Conservation (phyloP, 208 protist species). For the Leishmania tropica region DNA sequence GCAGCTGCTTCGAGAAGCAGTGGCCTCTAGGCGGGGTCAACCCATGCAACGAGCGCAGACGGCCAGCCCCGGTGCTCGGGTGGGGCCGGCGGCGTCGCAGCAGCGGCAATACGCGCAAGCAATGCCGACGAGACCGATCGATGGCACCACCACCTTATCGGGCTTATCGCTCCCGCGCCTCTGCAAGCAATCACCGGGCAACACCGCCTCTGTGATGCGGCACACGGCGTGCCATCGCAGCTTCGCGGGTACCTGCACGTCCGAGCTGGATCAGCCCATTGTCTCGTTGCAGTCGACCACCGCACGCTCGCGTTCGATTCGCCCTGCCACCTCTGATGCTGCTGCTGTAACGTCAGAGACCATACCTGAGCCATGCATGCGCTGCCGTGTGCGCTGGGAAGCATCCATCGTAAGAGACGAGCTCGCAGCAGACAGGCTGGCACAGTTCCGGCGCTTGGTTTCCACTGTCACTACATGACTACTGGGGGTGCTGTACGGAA, state of each 20-base stretch:
- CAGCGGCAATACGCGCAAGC: neutral
- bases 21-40: neutral
- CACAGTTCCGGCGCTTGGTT: neutral
- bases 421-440: constrained; percentile 3
- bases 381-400: neutral
- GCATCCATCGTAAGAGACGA: constrained; percentile 7
- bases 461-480: neutral
- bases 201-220: neutral
- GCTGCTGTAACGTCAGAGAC: neutral
- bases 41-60: neutral
- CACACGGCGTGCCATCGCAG: neutral
- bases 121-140: too few relatives aligned
- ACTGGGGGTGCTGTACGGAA: neutral
- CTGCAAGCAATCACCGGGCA: neutral
- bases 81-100: neutral
- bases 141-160: neutral
- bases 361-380: neutral
- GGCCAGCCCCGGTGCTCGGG: neutral
- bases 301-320: neutral
- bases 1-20: constrained; percentile 11
- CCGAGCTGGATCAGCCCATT: neutral
- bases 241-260: neutral
- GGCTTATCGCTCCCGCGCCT: neutral
- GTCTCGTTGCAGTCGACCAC: neutral
- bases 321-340: neutral